Conservation (phyloP, 768 basidiomycete species). For the Leccinum obscurum region DNA sequence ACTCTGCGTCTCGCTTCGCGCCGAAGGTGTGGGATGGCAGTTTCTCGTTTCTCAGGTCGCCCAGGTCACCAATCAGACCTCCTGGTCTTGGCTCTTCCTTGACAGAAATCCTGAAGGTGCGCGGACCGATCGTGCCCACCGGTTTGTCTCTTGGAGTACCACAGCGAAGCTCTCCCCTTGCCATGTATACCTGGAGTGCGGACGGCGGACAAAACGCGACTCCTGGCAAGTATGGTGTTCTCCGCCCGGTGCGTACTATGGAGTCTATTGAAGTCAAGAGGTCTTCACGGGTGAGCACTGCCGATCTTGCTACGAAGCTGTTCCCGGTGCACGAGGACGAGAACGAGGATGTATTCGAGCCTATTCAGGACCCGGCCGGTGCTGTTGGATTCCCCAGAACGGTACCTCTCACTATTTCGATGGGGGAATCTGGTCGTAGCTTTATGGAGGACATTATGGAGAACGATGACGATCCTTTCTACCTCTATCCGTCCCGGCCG, state of each 20-base stretch:
- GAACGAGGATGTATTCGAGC: slow-evolving; percentile 35
- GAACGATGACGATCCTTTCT: slow-evolving; percentile 28
- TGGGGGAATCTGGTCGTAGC: slow-evolving; percentile 1
- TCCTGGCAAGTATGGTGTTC: slow-evolving; percentile 18
- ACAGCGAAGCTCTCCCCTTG: slow-evolving; percentile 51
- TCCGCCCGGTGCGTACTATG: slow-evolving; percentile 14
- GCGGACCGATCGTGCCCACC: slow-evolving; percentile 29
- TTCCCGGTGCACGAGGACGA: slow-evolving; percentile 35
- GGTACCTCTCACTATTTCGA: slow-evolving; percentile 1
- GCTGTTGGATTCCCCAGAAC: slow-evolving; percentile 26
- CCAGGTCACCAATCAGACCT: slow-evolving; percentile 9
- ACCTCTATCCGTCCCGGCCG: slow-evolving; percentile 17
- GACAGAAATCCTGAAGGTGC: slow-evolving; percentile 1
- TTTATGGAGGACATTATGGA: slow-evolving; percentile 7
- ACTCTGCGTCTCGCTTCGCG: slow-evolving; percentile 5
- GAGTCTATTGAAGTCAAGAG: slow-evolving; percentile 19
- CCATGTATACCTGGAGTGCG: slow-evolving; percentile 37
- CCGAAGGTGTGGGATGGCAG: slow-evolving; percentile 22
- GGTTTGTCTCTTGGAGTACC: slow-evolving; percentile 53
- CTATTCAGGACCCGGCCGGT: slow-evolving; percentile 1
- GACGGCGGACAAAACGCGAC: slow-evolving; percentile 36
- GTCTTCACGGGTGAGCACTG: slow-evolving; percentile 18
- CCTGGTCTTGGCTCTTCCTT: slow-evolving; percentile 22
- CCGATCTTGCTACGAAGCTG: slow-evolving; percentile 21
- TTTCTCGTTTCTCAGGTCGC: background rate